A percentile compares a stretch with the other conserved stretches of the same genome.
Conservation (phyloP, 345 rosid species). For the Psidium guajava region DNA sequence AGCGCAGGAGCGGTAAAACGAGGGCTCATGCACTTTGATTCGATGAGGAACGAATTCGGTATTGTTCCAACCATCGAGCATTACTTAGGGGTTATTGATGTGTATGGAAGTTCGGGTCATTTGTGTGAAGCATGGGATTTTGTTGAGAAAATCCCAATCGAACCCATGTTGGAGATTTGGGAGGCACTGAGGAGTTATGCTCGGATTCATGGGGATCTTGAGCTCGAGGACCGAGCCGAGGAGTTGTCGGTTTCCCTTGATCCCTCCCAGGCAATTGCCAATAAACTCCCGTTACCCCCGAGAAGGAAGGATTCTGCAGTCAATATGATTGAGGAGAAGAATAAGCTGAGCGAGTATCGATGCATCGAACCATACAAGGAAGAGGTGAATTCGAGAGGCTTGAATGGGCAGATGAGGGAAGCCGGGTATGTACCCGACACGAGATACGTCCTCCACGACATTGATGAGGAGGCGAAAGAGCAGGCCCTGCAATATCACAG, state of each 20-base stretch:
- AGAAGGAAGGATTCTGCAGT: conserved; percentile 21
- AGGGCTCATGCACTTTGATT: conserved; percentile 22
- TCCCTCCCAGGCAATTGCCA: conserved; percentile 12
- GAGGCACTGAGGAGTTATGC: conserved; percentile 21
- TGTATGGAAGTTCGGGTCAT: conserved; percentile 30
- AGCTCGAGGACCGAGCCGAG: conserved; percentile 30
- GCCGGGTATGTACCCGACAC: conserved; percentile 54
- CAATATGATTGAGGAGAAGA: conserved; percentile 49
- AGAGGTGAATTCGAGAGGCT: conserved; percentile 24
- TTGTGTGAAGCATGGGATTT: conserved; percentile 42
- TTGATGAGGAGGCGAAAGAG: conserved; percentile 52
- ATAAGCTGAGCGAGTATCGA: conserved; percentile 22
- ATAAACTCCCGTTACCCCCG: conserved; percentile 13
- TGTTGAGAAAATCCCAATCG: conserved; percentile 29
- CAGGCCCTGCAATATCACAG: conserved; percentile 53
- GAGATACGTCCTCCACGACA: conserved; percentile 55
- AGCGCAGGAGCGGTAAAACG: conserved; percentile 21
- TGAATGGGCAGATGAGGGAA: conserved; percentile 48
- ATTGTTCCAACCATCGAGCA: conserved; percentile 29
- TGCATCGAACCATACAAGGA: conserved; percentile 24
- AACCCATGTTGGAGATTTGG: conserved; percentile 28
- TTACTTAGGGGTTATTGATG: conserved; percentile 22
- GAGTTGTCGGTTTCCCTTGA: conserved; percentile 24
- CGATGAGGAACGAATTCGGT: conserved; percentile 25
- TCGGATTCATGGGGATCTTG: conserved; percentile 41